phyloP scores from a whole-genome alignment of 2,329 filamentous ascomycete genomes.

The Elsinoe ampelina region DNA sequence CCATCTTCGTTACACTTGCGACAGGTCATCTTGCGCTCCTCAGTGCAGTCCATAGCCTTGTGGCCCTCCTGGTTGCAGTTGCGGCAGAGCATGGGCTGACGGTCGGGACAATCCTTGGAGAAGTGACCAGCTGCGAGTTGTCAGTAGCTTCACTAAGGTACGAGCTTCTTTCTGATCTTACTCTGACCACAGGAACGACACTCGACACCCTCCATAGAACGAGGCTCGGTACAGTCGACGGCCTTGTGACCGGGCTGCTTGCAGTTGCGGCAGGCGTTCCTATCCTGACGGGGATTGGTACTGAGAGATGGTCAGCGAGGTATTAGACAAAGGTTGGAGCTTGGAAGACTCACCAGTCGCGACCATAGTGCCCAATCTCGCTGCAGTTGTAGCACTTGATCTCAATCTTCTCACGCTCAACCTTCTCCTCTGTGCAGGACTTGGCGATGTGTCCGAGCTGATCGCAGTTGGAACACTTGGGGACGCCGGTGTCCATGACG shows the following conservation, averaged over 20 bases:
- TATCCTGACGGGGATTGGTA: slow-evolving; percentile 38
- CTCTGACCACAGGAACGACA: slow-evolving; percentile 26
- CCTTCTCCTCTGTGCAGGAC: slow-evolving; percentile 41
- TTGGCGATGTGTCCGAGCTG: slow-evolving; percentile 41
- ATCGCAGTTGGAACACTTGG: slow-evolving; percentile 43
- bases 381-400: slow-evolving; percentile 45
- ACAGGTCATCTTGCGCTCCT: slow-evolving; percentile 28
- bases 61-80: slow-evolving; percentile 29
- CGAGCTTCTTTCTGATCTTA: slow-evolving; percentile 24
- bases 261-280: slow-evolving; percentile 14
- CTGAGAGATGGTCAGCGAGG: not conserved
- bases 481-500: slow-evolving; percentile 40
- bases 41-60: slow-evolving; percentile 25
- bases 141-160: not conserved
- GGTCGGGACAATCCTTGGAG: slow-evolving; percentile 26
- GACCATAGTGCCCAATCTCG: slow-evolving; percentile 32
- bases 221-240: slow-evolving; percentile 35
- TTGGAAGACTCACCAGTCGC: slow-evolving; percentile 14
- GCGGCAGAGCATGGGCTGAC: slow-evolving; percentile 23
- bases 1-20: slow-evolving; percentile 28
- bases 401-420: slow-evolving; percentile 31
- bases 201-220: slow-evolving; percentile 24
- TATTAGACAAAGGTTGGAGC: not conserved
- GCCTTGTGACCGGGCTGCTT: slow-evolving; percentile 22
- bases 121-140: slow-evolving; percentile 25